A percentile compares a stretch with the other conserved stretches of the same genome.
Conservation (phyloP, 2,329 filamentous ascomycete species). For the Pleurostoma richardsiae region DNA sequence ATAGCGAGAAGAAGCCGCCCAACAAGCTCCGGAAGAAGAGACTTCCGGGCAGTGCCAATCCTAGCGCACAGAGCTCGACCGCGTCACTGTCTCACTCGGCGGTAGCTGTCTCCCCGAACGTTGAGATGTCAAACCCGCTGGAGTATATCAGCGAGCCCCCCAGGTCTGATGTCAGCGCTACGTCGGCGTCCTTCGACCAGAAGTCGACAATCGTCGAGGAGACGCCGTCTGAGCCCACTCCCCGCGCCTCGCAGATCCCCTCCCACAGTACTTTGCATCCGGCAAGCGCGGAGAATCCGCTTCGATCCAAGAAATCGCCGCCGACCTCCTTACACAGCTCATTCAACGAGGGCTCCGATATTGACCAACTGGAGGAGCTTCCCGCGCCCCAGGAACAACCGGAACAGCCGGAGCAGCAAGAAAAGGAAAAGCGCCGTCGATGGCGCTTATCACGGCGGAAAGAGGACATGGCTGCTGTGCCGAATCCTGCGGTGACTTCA, state of each 20-base stretch:
- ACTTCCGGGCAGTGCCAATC: slow-evolving; percentile 69
- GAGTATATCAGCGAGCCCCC: slow-evolving; percentile 23
- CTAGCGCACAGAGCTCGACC: slow-evolving; percentile 86
- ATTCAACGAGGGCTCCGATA: slow-evolving; percentile 76
- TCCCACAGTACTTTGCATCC: slow-evolving; percentile 35
- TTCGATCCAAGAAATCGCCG: slow-evolving; percentile 68
- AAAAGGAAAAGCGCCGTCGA: slow-evolving; percentile 65
- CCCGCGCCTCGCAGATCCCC: slow-evolving; percentile 39
- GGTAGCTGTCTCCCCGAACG: slow-evolving; percentile 35
- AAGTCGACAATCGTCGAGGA: slow-evolving; percentile 14
- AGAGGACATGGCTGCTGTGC: slow-evolving; percentile 45
- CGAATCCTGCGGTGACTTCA: slow-evolving; percentile 34
- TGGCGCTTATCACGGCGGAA: slow-evolving; percentile 68
- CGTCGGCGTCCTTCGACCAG: slow-evolving; percentile 9
- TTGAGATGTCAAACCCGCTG: slow-evolving; percentile 41
- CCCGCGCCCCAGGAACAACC: slow-evolving; percentile 15
- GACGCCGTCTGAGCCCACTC: slow-evolving; percentile 38
- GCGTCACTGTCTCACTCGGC: slow-evolving; percentile 59
- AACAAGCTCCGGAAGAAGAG: slow-evolving; percentile 92
- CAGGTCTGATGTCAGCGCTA: slow-evolving; percentile 8
- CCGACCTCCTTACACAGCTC: slow-evolving; percentile 72
- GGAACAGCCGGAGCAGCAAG: slow-evolving; percentile 38
- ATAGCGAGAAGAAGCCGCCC: slow-evolving; percentile 65
- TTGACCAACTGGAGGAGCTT: slow-evolving; percentile 65
- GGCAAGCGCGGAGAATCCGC: slow-evolving; percentile 36